A percentile compares a stretch with the other conserved stretches of the same genome.
Evolutionary conservation across 108 stramenopile species (phyloP).

Genomic region (Aureococcus anophagefferens): DNA sequence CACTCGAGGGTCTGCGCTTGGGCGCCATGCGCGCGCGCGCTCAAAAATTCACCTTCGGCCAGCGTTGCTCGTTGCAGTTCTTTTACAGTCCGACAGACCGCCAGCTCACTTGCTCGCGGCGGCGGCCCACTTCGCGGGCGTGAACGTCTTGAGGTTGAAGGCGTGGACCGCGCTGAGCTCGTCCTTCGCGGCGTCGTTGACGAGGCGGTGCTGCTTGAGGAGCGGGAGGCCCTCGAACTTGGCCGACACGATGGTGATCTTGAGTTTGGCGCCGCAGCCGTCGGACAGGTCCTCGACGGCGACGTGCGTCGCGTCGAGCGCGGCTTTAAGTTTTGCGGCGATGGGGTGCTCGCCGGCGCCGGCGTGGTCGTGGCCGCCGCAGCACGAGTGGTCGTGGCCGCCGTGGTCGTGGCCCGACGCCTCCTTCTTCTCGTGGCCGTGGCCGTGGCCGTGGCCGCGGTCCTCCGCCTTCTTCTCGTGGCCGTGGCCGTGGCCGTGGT

Average conservation of each 20-base stretch:
- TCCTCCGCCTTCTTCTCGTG: too few relatives aligned
- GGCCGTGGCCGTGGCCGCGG: too few relatives aligned
- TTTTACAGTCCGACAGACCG: too few relatives aligned
- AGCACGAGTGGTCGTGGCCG: neutral
- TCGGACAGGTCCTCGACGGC: neutral
- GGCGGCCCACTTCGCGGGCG: neutral
- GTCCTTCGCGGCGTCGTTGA: constrained; percentile 5
- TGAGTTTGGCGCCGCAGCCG: constrained; percentile 11
- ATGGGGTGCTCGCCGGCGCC: neutral
- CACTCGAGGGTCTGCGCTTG: too few relatives aligned
- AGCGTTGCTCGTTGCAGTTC: too few relatives aligned
- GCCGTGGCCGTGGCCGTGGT: too few relatives aligned
- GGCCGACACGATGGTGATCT: neutral
- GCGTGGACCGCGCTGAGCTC: constrained; percentile 8
- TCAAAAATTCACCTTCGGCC: too few relatives aligned
- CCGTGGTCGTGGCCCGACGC: neutral
- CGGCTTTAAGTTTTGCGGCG: neutral
- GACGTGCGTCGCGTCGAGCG: neutral
- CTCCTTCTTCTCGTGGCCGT: too few relatives aligned
- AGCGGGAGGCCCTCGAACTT: constrained; percentile 1
- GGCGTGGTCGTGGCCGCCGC: neutral
- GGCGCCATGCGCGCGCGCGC: too few relatives aligned
- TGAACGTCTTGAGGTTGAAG: constrained; percentile 5
- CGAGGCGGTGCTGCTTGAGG: constrained; percentile 11
- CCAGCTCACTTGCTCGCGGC: too few relatives aligned